A percentile compares a stretch with the other conserved stretches of the same genome.
phyloP scores from a whole-genome alignment of 1,284 basidiomycete species.

The Ustilago shanxiensis region DNA sequence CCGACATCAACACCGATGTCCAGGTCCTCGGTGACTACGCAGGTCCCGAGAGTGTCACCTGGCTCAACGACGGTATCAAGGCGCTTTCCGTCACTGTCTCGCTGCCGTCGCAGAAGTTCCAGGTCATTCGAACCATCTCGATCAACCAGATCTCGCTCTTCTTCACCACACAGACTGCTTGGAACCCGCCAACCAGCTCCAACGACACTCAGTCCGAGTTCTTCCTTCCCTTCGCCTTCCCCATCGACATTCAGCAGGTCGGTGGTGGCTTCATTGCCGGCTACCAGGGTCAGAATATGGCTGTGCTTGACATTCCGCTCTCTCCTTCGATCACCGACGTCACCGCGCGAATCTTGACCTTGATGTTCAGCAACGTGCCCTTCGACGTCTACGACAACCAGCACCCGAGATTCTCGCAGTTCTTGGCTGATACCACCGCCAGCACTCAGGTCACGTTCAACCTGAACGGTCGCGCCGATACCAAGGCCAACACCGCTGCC shows the following conservation, averaged over 20 bases:
- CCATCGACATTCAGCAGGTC: conserved; percentile 77
- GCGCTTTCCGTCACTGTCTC: conserved; percentile 76
- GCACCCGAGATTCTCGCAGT: conserved; percentile 76
- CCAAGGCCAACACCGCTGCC: conserved; percentile 78
- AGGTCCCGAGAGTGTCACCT: conserved; percentile 77
- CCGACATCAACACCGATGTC: conserved; percentile 77
- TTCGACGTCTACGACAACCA: conserved; percentile 75
- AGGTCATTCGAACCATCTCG: conserved; percentile 78
- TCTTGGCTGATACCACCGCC: conserved; percentile 78
- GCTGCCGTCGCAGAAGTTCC: conserved; percentile 78
- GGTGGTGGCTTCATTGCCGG: conserved; percentile 77
- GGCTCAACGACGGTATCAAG: conserved; percentile 83
- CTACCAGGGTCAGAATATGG: conserved; percentile 76
- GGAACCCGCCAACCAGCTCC: conserved; percentile 75
- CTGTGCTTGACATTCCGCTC: conserved; percentile 77
- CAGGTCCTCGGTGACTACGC: conserved; percentile 77
- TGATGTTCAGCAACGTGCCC: conserved; percentile 77
- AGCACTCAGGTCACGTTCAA: conserved; percentile 74
- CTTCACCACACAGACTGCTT: conserved; percentile 75
- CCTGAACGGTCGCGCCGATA: conserved; percentile 76
- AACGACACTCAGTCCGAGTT: conserved; percentile 77
- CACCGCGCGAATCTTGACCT: conserved; percentile 76
- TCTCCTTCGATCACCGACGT: conserved; percentile 78
- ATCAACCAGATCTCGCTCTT: conserved; percentile 78
- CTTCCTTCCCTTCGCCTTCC: conserved; percentile 80